phyloP scores from a whole-genome alignment of 2,329 filamentous ascomycete genomes.

The Aspergillus calidoustus region DNA sequence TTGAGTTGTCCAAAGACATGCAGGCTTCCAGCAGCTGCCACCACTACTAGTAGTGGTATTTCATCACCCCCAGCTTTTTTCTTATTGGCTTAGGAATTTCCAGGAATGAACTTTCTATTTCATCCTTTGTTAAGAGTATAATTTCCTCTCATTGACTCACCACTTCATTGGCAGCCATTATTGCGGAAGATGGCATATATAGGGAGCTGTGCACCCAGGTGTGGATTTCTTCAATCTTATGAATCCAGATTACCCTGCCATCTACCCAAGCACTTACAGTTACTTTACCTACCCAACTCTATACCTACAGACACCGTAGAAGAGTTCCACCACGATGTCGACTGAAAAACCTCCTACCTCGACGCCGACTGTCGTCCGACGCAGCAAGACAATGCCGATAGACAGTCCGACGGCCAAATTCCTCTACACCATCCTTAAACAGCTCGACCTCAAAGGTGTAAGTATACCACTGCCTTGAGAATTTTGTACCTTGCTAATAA shows the following conservation, averaged over 20 bases:
- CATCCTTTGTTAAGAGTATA: conserved; percentile 1
- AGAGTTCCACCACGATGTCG: not conserved
- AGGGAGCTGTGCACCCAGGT: conserved; percentile 21
- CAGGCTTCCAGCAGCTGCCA: conserved; percentile 6
- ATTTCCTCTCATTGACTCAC: not conserved
- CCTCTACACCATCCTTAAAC: conserved; percentile 60
- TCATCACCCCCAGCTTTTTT: not conserved
- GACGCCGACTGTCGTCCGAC: conserved; percentile 41
- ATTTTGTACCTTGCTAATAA: conserved; percentile 11
- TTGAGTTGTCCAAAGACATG: conserved; percentile 9
- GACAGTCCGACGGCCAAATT: conserved; percentile 57
- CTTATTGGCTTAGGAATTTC: not conserved
- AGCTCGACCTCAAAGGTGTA: conserved; percentile 58
- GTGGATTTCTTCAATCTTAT: conserved; percentile 18
- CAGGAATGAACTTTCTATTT: not conserved
- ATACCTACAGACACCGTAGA: not conserved
- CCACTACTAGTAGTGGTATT: not conserved
- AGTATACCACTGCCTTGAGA: conserved; percentile 18
- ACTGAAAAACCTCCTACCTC: not conserved
- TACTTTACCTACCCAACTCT: not conserved
- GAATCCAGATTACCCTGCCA: not conserved
- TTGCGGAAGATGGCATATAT: conserved; percentile 17
- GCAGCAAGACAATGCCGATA: conserved; percentile 50
- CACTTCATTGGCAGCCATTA: not conserved
- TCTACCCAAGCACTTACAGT: not conserved